Conservation (phyloP, 2,329 filamentous ascomycete genomes). For the Aspergillus nomiae region DNA sequence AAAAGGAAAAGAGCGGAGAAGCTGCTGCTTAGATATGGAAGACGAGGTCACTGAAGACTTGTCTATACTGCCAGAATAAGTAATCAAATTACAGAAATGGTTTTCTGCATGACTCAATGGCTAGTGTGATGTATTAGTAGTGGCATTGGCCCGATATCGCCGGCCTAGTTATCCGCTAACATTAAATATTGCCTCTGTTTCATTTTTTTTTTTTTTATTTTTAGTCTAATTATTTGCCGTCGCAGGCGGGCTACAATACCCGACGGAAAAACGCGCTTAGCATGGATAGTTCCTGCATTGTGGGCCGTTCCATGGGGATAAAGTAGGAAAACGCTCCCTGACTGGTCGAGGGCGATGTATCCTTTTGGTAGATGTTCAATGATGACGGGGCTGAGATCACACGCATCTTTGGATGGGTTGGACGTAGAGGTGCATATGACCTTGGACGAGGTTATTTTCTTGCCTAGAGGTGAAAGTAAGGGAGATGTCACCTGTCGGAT, state of each 20-base stretch:
- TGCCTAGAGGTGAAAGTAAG: not conserved
- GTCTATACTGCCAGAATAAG: conserved; percentile 3
- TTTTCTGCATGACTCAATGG: conserved; percentile 12
- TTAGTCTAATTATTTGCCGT: conserved; percentile 12
- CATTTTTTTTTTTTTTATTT: not conserved
- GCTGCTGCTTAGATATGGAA: conserved; percentile 6
- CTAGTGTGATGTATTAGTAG: conserved; percentile 8
- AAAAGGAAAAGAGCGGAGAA: conserved; percentile 16
- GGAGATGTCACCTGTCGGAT: not conserved
- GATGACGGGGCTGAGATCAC: not conserved
- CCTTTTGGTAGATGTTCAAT: conserved; percentile 1
- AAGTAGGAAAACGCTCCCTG: not conserved
- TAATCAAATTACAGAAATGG: conserved; percentile 11
- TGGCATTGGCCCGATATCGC: conserved; percentile 34
- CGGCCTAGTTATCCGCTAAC: conserved; percentile 8
- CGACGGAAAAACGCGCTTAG: conserved; percentile 20
- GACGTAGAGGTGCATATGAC: not conserved
- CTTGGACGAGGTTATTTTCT: not conserved
- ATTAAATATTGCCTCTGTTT: conserved; percentile 11
- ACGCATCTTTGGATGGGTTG: not conserved
- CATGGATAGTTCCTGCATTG: conserved; percentile 9
- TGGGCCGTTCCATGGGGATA: conserved; percentile 13
- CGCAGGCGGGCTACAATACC: conserved; percentile 4
- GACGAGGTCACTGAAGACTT: not conserved
- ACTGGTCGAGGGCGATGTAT: conserved; percentile 6